Evolutionary conservation across 116 monocot species (phyloP).

Genomic region (Papilionanthe hybrid): DNA sequence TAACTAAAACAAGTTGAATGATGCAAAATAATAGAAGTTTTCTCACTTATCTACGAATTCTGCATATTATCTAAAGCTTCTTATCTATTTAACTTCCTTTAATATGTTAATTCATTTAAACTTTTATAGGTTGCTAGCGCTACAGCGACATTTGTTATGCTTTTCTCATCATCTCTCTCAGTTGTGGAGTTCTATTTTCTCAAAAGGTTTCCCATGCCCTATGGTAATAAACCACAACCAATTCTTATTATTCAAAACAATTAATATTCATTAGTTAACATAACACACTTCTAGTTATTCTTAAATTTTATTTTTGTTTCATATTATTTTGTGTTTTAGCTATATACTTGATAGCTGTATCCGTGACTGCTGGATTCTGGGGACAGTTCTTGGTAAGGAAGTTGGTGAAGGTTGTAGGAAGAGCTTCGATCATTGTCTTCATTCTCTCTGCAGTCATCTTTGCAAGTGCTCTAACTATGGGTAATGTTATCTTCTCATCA

Average conservation of each 20-base stretch:
- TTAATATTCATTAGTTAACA: not conserved
- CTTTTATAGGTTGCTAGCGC: constrained; percentile 81
- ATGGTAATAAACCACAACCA: constrained; percentile 36
- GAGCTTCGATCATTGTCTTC: constrained; percentile 92
- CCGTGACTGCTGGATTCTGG: constrained; percentile 91
- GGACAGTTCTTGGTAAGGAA: constrained; percentile 86
- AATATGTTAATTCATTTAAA: not conserved
- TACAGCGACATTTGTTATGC: constrained; percentile 97
- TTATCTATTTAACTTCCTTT: not conserved
- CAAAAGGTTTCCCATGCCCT: constrained; percentile 89
- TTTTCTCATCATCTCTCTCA: constrained; percentile 96
- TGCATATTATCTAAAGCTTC: too few species aligned
- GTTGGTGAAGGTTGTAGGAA: constrained; percentile 53
- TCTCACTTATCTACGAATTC: too few species aligned
- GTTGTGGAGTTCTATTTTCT: constrained; percentile 99
- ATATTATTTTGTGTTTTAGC: constrained; percentile 31
- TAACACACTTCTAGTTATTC: not conserved
- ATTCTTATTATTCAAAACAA: not conserved
- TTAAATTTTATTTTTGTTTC: not conserved
- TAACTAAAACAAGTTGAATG: too few species aligned
- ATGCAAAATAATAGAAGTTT: too few species aligned
- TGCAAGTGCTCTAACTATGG: constrained; percentile 90
- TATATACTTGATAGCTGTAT: constrained; percentile 67
- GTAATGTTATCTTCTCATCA: constrained; percentile 25
- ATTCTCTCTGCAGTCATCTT: constrained; percentile 96